Evolutionary conservation across 139 green algal genomes (phyloP).

Genomic region (Chlorella sorokiniana): DNA sequence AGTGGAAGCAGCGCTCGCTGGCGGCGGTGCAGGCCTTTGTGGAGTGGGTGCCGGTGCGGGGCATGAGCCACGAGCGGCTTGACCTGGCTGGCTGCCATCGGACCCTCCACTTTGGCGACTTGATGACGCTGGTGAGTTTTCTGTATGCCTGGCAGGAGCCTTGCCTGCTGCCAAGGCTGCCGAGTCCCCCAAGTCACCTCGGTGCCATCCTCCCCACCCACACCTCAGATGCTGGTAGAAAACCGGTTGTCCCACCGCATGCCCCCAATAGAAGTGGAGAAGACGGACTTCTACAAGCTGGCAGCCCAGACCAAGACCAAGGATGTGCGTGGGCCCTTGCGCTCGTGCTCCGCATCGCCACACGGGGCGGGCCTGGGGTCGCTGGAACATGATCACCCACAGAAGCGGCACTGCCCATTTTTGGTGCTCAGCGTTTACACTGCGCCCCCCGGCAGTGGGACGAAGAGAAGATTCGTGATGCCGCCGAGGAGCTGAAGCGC

Average conservation of each 20-base stretch:
- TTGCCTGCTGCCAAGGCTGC: not conserved
- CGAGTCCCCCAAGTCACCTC: not conserved
- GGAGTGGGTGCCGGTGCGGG: slow-evolving; percentile 38
- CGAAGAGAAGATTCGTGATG: not conserved
- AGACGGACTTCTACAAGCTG: slow-evolving; percentile 33
- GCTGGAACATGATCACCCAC: too few relatives aligned
- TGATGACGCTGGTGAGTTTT: slow-evolving; percentile 23
- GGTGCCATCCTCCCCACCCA: too few relatives aligned
- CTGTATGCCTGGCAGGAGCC: not conserved
- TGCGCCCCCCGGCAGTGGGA: slow-evolving; percentile 16
- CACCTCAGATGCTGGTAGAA: slow-evolving; percentile 38
- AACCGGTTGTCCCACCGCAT: slow-evolving; percentile 9
- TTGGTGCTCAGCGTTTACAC: too few relatives aligned
- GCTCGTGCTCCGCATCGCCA: too few relatives aligned
- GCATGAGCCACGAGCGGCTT: not conserved
- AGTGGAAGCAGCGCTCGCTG: not conserved
- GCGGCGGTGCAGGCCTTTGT: slow-evolving; percentile 10
- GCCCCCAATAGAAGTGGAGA: not conserved
- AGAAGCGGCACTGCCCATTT: too few relatives aligned
- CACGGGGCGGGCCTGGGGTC: too few relatives aligned
- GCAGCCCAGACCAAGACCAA: slow-evolving; percentile 5
- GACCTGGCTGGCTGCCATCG: slow-evolving; percentile 22
- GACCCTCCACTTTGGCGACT: slow-evolving; percentile 35
- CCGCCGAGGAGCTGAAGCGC: not conserved
- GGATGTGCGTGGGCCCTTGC: not conserved